Evolutionary conservation across 75 land plant genomes (phyloP).

Genomic region (Azolla pinnata): DNA sequence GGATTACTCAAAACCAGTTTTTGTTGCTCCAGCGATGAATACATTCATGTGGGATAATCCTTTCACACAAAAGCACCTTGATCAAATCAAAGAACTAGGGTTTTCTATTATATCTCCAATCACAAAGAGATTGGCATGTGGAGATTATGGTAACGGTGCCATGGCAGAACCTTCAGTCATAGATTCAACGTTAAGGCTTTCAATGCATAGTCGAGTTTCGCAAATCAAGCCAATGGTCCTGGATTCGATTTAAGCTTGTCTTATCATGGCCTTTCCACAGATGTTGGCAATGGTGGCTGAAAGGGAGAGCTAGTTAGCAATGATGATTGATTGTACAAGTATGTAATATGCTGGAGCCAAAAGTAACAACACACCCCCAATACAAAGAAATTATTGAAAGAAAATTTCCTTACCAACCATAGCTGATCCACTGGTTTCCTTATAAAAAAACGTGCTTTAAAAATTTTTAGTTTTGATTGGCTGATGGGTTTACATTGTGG

Average conservation of each 20-base stretch:
- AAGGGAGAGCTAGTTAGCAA: too few species aligned
- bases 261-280: neutral
- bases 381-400: too few species aligned
- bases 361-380: too few species aligned
- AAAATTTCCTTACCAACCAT: too few species aligned
- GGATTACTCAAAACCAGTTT: slow-evolving; percentile 82
- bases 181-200: slow-evolving; percentile 45
- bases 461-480: too few species aligned
- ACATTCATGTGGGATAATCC: slow-evolving; percentile 89
- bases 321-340: too few species aligned
- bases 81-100: slow-evolving; percentile 53
- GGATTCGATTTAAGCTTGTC: neutral
- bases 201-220: slow-evolving; percentile 7
- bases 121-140: slow-evolving; percentile 78
- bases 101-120: slow-evolving; percentile 67
- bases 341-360: too few species aligned
- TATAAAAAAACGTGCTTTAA: too few species aligned
- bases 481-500: too few species aligned
- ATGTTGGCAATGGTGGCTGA: too few species aligned
- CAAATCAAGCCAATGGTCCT: neutral
- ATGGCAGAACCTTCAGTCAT: slow-evolving; percentile 90
- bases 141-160: slow-evolving; percentile 90
- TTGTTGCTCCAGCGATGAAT: slow-evolving; percentile 92
- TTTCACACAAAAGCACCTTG: slow-evolving; percentile 66
- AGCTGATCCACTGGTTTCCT: too few species aligned